Conservation (phyloP, 1,139 yeast genomes). For the Lodderomyces parapsilosis region DNA sequence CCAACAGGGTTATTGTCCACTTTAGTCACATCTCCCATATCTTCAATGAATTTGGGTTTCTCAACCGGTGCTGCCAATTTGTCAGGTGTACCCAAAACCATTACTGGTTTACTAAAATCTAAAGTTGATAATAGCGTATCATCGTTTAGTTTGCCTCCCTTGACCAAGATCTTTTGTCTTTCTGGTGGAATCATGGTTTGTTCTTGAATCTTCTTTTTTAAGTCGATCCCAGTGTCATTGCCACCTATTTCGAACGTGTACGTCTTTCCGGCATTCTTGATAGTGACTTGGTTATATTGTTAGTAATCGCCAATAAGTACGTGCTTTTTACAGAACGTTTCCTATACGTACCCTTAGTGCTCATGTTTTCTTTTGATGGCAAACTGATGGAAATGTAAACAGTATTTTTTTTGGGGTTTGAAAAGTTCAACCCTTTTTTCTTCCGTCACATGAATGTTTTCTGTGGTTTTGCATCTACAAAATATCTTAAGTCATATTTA, state of each 20-base stretch:
- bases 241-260: slow-evolving; percentile 65
- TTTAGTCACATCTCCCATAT: slow-evolving; percentile 45
- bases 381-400: no score
- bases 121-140: slow-evolving; percentile 47
- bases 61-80: slow-evolving; percentile 59
- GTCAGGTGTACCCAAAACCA: slow-evolving; percentile 93
- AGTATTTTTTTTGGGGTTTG: not conserved
- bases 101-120: slow-evolving; percentile 66
- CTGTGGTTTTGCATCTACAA: not conserved
- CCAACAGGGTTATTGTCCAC: slow-evolving; percentile 70
- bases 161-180: slow-evolving; percentile 86
- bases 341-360: slow-evolving; percentile 3
- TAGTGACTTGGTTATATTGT: slow-evolving; percentile 30
- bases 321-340: not conserved
- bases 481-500: no score
- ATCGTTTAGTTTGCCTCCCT: slow-evolving; percentile 84
- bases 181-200: slow-evolving; percentile 80
- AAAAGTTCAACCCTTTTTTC: no score
- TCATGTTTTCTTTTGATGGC: slow-evolving; percentile 8
- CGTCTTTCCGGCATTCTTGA: slow-evolving; percentile 84
- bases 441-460: not conserved
- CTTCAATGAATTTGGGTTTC: slow-evolving; percentile 67
- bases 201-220: slow-evolving; percentile 70
- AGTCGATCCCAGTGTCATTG: slow-evolving; percentile 59
- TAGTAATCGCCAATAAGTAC: slow-evolving; percentile 1